Conservation (phyloP, 257 asterid species). For the Cynanchum wilfordii region DNA sequence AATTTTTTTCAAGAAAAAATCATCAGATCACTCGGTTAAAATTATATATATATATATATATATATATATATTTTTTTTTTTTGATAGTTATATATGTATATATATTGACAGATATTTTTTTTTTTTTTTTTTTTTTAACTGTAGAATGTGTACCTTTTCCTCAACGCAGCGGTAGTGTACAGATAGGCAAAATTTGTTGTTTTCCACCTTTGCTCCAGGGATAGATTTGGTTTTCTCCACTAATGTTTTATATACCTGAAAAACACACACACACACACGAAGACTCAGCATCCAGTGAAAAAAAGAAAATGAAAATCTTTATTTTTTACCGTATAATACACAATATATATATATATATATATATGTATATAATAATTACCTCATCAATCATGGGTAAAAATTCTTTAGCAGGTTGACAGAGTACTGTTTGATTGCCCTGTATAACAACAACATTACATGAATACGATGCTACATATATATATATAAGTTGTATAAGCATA, state of each 20-base stretch:
- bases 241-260: constrained; percentile 42
- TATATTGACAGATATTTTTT: too few relatives aligned
- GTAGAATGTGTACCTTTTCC: constrained; percentile 39
- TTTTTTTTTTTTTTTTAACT: too few relatives aligned
- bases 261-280: too few relatives aligned
- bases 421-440: constrained; percentile 69
- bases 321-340: not conserved
- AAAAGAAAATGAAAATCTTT: not conserved
- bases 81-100: too few relatives aligned
- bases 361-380: not conserved
- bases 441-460: constrained; percentile 14
- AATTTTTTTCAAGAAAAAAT: not conserved
- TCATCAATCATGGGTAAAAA: constrained; percentile 64
- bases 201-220: constrained; percentile 70
- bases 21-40: not conserved
- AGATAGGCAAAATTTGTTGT: constrained; percentile 72
- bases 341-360: too few relatives aligned
- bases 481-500: too few relatives aligned
- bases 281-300: not conserved
- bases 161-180: constrained; percentile 82
- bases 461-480: not conserved
- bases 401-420: constrained; percentile 87
- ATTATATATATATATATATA: not conserved
- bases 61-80: too few relatives aligned
- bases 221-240: constrained; percentile 51